These are phyloP conservation scores for Oryza officinalis DNA, from an alignment of 176 grass and related monocot genomes.

Conservation along the genomic window DNA sequence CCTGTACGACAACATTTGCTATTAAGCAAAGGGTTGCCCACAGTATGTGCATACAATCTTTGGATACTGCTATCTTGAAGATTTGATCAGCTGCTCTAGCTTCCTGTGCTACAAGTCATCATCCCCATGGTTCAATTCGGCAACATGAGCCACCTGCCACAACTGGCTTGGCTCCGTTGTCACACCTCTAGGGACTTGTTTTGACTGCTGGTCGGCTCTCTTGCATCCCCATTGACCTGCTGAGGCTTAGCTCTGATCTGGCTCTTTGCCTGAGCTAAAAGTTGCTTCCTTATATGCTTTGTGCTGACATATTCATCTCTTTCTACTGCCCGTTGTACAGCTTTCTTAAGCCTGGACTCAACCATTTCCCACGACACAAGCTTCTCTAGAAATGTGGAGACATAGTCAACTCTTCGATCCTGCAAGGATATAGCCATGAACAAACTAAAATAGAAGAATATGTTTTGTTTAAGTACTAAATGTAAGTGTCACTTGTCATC, in stretches of 20 bases:
- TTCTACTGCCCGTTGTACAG: constrained; percentile 39
- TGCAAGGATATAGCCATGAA: constrained; percentile 35
- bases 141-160: background rate
- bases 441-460: background rate
- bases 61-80: background rate
- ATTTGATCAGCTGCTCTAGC: background rate
- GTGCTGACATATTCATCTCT: constrained; percentile 35
- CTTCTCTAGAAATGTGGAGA: constrained; percentile 71
- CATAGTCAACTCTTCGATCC: constrained; percentile 75
- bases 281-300: constrained; percentile 36
- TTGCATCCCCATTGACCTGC: background rate
- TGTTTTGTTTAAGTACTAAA: background rate
- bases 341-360: constrained; percentile 53
- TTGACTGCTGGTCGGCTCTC: background rate
- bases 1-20: background rate
- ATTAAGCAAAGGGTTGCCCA: background rate
- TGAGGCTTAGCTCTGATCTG: constrained; percentile 12
- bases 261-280: background rate
- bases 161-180: background rate
- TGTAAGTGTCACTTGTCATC: background rate
- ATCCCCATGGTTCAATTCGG: background rate
- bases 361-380: constrained; percentile 87
- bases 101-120: background rate
- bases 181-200: background rate
- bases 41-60: background rate